Evolutionary conservation across 257 asterid genomes (phyloP), one percentile per base, ranked within the genome.

Genomic region (Lithospermum erythrorhizon): DNA sequence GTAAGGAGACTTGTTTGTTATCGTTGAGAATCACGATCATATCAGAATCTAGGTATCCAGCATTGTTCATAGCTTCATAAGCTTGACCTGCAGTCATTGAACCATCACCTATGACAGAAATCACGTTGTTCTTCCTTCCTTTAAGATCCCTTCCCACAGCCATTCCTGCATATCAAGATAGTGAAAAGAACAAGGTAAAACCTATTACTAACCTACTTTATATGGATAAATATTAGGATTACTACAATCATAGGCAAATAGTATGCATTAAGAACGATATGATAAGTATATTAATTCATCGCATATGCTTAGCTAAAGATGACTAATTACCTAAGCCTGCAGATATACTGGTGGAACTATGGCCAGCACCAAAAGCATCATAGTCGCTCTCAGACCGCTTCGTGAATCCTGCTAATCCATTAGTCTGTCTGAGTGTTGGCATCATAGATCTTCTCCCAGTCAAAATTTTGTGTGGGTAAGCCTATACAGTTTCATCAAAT

Each of bases 11-110:
- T 51, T 86, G 95, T 65, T 76, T 81, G 73, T 86, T 86, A 41
- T 86, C 95, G 13, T 86, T 86, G 55, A 86, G 66, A 6, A 86
- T 61, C 9, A 86, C 67, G 58, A 83, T 81, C 29, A 83, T 81
- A 66, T 86, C 79, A 1, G 95, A 68, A 22, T 86, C 91, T 6
- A 86, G 91, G 62, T 18, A 86, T 6, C 91, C 95, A 1, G 91
- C 89, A 27, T 86, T 86, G 78, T 86, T 86, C 76, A 86, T 45
- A 1, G 91, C 95, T 65, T 86, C 95, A n/a, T 75, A 86, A 0
- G 95, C 95, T 25, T 86, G 95, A 23, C 95, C 95, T 0, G 89
- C 93, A 4, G 95, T 86, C 95, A 86, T 83, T 68, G 93, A 89
- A 53, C 95, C 95, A 61, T 86, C 95, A 20, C 95, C 95, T 20